Base-by-base conservation (phyloP, 176 grass and related monocot genomes). In the maize (Zea mays) region DNA sequence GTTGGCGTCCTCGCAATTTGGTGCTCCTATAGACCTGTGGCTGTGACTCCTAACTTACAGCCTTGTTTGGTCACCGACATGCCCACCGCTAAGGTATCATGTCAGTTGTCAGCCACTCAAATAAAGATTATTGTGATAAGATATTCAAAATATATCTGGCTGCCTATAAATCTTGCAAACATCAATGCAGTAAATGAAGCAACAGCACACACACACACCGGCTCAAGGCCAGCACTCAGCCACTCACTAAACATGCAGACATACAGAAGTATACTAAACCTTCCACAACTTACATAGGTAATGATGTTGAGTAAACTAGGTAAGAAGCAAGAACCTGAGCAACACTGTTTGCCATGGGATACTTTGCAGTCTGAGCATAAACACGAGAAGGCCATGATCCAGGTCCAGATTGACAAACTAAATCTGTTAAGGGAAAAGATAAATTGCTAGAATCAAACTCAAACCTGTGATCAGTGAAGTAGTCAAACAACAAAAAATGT, bases 301-400 rank as follows among this genome's bases (percentile, higher is more conserved):
- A 83, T 65, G 2, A 73, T 34, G 36, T 35, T 34, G 10, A 35
- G 6, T 50, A 16, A 50, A 71, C 27, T 15, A 50, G 77, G 56
- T 52, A 71, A 80, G 14, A 69, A 84, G 59, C 3, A 74, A 81
- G 45, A 86, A 98, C 95, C 95, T 98, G 95, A 77, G 95, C 95
- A 62, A 94, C 95, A 75, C 95, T 98, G 74, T 94, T 98, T 83
- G 95, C 95, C 95, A 98, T 98, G 45, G 95, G 95, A 86, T 94
- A 98, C 61, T 88, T 89, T 15, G 95, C 91, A 67, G 76, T 75
- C 82, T 98, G 86, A 80, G 91, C 89, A 90, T 98, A 98, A 73
- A 98, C 59, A 73, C 65, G 82, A 41, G 95, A 92, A 50, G 95
- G 95, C 95, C 91, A 94, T 3, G 95, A 92, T 52, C 86, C 89